Base-by-base conservation (phyloP, 345 rosid genomes). In the Microthlaspi erraticum region DNA sequence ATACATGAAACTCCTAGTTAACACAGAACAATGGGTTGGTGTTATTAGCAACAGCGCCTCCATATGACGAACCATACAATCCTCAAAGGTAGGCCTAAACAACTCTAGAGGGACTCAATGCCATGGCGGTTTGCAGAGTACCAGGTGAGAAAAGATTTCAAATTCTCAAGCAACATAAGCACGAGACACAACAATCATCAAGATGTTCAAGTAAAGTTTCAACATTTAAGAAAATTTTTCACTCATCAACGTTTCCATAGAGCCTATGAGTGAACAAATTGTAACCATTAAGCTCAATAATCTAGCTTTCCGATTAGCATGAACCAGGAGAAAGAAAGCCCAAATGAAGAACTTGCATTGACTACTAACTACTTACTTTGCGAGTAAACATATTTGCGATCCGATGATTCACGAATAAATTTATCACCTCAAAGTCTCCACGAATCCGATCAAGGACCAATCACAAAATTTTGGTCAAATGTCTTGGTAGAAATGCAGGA, bases 241-340 rank as follows among this genome's bases (percentile, higher is more conserved):
- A 65, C 10, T 1, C 32, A 58, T 29, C 19, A 37, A 69, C 66
- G 29, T 19, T 36, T 20, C 39, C 26, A 20, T 10, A 38, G 18
- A 49, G 41, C 50, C 68, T 70, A 52, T n/a, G 29, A 42, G 33
- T 34, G 76, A 63, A 26, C 8, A 46, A 48, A 31, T 14, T 64
- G 66, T 55, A 46, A 46, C 65, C 44, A 38, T 36, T 37, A 63
- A 16, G 56, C 42, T 63, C 61, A 50, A 52, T 1, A 9, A 42
- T 12, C 48, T 49, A 60, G 20, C 45, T 29, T 14, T 37, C 41
- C 10, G 4, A 42, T 39, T 23, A 48, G 59, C 51, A 49, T 48
- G 58, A 70, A 26, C 6, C 41, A 45, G 31, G 1, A 2, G n/a
- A 7, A 11, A 63, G 2, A 29, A 44, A 6, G 16, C 52, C 43